Conservation (phyloP, 345 rosid genomes). For the Firmiana major region DNA sequence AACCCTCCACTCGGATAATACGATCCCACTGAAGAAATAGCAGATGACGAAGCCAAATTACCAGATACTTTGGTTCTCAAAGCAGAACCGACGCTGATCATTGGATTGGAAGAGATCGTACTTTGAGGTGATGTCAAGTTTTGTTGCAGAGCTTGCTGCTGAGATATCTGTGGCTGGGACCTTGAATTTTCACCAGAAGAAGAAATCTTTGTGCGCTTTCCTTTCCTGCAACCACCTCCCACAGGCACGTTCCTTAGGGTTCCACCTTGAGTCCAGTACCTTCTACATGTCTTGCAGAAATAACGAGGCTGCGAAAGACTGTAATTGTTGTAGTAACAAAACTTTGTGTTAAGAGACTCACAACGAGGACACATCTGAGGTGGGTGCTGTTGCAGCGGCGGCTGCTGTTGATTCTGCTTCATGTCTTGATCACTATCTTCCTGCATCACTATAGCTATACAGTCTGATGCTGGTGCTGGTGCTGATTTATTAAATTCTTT, state of each 20-base stretch:
- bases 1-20: conserved; percentile 34
- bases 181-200: conserved; percentile 24
- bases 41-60: conserved; percentile 17
- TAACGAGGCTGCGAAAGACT: conserved; percentile 68
- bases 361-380: conserved; percentile 64
- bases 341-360: conserved; percentile 59
- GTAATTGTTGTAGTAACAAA: conserved; percentile 74
- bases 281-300: conserved; percentile 65
- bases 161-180: conserved; percentile 9
- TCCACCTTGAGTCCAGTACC: conserved; percentile 78
- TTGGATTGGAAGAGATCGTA: conserved; percentile 22
- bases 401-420: conserved; percentile 17
- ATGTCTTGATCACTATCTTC: conserved; percentile 26
- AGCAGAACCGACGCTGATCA: background rate
- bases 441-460: conserved; percentile 20
- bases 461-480: background rate
- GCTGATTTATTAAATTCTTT: background rate
- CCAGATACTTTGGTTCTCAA: conserved; percentile 17
- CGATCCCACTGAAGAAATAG: conserved; percentile 22
- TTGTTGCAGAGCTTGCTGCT: conserved; percentile 2
- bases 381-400: conserved; percentile 11
- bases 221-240: conserved; percentile 64
- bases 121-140: conserved; percentile 11
- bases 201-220: conserved; percentile 39
- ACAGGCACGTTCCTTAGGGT: conserved; percentile 66